Base-by-base conservation (phyloP, 441 rosid genomes). In the Aquilaria agallochum region DNA sequence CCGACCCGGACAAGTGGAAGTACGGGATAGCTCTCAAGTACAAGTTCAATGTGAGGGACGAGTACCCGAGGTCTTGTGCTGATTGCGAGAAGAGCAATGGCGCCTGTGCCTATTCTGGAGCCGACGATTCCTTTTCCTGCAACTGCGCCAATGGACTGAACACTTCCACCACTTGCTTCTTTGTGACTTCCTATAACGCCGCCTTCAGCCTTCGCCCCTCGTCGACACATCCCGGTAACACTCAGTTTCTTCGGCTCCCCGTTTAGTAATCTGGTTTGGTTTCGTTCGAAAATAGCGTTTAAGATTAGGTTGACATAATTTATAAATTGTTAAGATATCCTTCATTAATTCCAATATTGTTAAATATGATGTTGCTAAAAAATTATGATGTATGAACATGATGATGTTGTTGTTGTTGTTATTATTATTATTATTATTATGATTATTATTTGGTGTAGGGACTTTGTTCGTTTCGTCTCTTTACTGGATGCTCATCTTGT, bases 1-100 rank as follows among this genome's bases (percentile, higher is more conserved):
- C 85, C 2, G 80, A 88, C 60, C 98, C 97, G 12, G 91, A 88
- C 27, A 83, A 80, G 5, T 90, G 98, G 98, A 83, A 86, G 73
- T 93, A 88, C 12, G 96, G 97, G 9, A 82, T 93, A 1, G 86
- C 97, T 11, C 68, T 93, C 5, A 82, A 90, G 48, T 93, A 93
- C 44, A 93, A 83, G 86, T 88, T 86, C 57, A 86, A 82, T 62
- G 97, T 88, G 45, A 85, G 83, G 31, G 77, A 90, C 56, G 88
- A 93, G 50, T 93, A 86, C 31, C 97, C 96, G 8, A 73, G 52
- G 36, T 57, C 80, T 0, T 93, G 98, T 49, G 78, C 71, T 20
- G 71, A 74, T 36, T 93, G 98, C 42, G 96, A 93, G 77, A 83
- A 74, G 58, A 93, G 89, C 64, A 68, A 82, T 52, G 98, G 98